Conservation (phyloP, 257 asterid species). For the Thymus quinquecostatus region DNA sequence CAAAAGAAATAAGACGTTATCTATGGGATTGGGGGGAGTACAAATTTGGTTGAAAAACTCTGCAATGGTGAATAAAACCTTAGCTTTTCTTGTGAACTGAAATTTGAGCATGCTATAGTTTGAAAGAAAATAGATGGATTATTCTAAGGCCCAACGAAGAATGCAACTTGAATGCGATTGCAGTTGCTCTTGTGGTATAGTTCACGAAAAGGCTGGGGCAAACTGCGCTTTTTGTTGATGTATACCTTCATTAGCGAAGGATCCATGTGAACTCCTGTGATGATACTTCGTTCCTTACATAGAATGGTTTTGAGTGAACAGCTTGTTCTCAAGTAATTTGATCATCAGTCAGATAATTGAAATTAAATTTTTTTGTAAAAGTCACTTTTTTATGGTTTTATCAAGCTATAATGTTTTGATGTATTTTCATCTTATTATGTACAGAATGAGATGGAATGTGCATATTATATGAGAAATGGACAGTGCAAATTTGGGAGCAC, state of each 20-base stretch:
- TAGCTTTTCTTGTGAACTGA: constrained; percentile 14
- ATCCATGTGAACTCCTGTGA: constrained; percentile 12
- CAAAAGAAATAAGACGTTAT: too few relatives aligned
- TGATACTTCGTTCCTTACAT: background rate
- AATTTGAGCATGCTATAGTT: constrained; percentile 19
- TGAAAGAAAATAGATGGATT: constrained; percentile 17
- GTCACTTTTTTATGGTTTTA: background rate
- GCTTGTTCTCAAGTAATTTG: constrained; percentile 14
- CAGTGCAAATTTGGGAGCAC: constrained; percentile 94
- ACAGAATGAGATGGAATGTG: constrained; percentile 88
- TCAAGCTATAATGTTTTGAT: constrained; percentile 18
- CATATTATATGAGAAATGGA: constrained; percentile 90
- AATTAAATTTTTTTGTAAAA: background rate
- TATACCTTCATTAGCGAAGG: background rate
- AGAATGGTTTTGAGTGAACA: constrained; percentile 12
- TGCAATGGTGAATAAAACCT: constrained; percentile 12
- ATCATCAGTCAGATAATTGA: constrained; percentile 2
- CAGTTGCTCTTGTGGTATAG: constrained; percentile 3
- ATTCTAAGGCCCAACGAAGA: constrained; percentile 12
- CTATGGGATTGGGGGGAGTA: too few relatives aligned
- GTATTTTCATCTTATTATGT: constrained; percentile 25
- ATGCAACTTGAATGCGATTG: constrained; percentile 21
- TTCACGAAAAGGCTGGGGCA: constrained; percentile 15
- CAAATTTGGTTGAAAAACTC: constrained; percentile 6
- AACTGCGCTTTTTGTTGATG: background rate